A percentile compares a stretch with the other conserved stretches of the same genome.
Evolutionary conservation across 352 stramenopile genomes (phyloP).

Genomic region (Pythium guiyangense): DNA sequence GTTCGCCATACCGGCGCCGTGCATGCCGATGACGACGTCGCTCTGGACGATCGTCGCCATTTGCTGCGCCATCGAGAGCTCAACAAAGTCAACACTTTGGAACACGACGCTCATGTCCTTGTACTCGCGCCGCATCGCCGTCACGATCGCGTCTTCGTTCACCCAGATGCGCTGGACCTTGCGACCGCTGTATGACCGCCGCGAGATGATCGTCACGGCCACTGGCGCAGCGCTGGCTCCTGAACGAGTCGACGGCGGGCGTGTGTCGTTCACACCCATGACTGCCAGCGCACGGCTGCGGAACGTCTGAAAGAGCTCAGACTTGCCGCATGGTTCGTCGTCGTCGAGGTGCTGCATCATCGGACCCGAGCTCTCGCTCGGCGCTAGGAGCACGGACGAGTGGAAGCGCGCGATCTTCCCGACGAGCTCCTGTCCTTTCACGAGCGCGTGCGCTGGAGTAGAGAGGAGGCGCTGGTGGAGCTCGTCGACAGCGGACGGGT

Average conservation of each 20-base stretch:
- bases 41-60: too few species aligned
- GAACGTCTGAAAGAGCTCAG: slow-evolving; percentile 24
- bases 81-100: too few species aligned
- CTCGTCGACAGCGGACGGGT: slow-evolving; percentile 31
- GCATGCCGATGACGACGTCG: too few species aligned
- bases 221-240: background rate
- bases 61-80: too few species aligned
- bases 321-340: slow-evolving; percentile 29
- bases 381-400: slow-evolving; percentile 21
- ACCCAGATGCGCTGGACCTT: slow-evolving; percentile 53
- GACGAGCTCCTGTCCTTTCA: slow-evolving; percentile 27
- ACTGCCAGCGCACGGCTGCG: slow-evolving; percentile 10
- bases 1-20: too few species aligned
- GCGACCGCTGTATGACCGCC: slow-evolving; percentile 42
- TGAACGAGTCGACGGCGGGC: background rate
- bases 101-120: too few species aligned
- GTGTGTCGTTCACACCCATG: slow-evolving; percentile 9
- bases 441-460: slow-evolving; percentile 15
- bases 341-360: slow-evolving; percentile 47
- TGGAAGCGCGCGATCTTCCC: slow-evolving; percentile 33
- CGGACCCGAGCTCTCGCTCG: slow-evolving; percentile 32
- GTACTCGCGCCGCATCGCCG: slow-evolving; percentile 36
- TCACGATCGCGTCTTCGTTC: slow-evolving; percentile 56
- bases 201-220: slow-evolving; percentile 58
- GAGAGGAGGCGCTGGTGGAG: slow-evolving; percentile 38